A percentile compares a stretch with the other conserved stretches of the same genome.
These are phyloP conservation scores for Trypanosoma boissoni DNA, from an alignment of 208 protist genomes.

Conservation along the genomic window DNA sequence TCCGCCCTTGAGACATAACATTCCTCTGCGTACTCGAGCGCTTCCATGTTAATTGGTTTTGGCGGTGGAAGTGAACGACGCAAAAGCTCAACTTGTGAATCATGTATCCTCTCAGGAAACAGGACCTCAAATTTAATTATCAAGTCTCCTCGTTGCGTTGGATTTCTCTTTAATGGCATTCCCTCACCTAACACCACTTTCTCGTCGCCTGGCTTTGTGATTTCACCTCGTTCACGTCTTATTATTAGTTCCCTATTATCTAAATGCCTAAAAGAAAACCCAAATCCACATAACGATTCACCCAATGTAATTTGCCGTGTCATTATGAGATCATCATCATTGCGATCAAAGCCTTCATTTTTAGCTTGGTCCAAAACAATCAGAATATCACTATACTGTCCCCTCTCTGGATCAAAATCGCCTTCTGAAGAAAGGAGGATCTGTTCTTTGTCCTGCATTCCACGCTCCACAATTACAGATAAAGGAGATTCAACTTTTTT, in stretches of 20 bases:
- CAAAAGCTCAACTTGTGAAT: slow-evolving; percentile 36
- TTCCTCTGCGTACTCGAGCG: slow-evolving; percentile 32
- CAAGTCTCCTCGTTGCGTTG: slow-evolving; percentile 54
- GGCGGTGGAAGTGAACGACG: slow-evolving; percentile 44
- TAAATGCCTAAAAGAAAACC: slow-evolving; percentile 89
- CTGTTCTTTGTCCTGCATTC: slow-evolving; percentile 57
- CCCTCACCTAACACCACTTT: slow-evolving; percentile 69
- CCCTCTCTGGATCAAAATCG: slow-evolving; percentile 34
- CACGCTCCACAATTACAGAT: slow-evolving; percentile 42
- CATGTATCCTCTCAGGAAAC: slow-evolving; percentile 52
- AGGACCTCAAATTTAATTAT: slow-evolving; percentile 68
- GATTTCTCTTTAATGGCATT: slow-evolving; percentile 51
- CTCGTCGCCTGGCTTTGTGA: slow-evolving; percentile 66
- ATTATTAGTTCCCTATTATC: slow-evolving; percentile 88
- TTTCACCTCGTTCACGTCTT: slow-evolving; percentile 52
- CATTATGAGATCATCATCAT: slow-evolving; percentile 92
- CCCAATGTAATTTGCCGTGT: slow-evolving; percentile 85
- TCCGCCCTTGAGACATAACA: slow-evolving; percentile 59
- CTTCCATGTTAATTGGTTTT: slow-evolving; percentile 27
- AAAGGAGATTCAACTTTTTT: slow-evolving; percentile 68
- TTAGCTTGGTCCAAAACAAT: slow-evolving; percentile 93
- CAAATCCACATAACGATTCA: slow-evolving; percentile 94
- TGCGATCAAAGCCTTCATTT: slow-evolving; percentile 88
- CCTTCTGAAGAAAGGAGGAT: slow-evolving; percentile 49
- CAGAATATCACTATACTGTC: slow-evolving; percentile 91